Conservation (phyloP, 345 rosid genomes). For the Reutealis trisperma region DNA sequence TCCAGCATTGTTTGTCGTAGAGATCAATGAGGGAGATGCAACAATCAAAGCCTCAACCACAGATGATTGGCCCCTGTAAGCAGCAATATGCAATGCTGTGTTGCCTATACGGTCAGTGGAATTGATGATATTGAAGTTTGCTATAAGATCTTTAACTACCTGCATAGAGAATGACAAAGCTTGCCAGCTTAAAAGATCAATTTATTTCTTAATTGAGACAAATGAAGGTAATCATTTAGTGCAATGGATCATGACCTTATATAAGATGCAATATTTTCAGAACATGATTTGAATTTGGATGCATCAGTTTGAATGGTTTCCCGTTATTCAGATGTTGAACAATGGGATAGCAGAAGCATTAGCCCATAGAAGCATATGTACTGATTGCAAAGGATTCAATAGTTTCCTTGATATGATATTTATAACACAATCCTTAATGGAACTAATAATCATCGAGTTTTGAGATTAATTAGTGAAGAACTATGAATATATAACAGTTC, state of each 20-base stretch:
- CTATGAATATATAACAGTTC: background rate
- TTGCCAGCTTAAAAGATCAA: constrained; percentile 5
- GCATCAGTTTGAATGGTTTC: background rate
- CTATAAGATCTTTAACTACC: constrained; percentile 64
- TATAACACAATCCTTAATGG: background rate
- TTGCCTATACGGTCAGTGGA: constrained; percentile 64
- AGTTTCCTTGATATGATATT: background rate
- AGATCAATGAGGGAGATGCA: constrained; percentile 53
- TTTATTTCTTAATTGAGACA: background rate
- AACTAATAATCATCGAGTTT: background rate
- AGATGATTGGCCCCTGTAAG: constrained; percentile 69
- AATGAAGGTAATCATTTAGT: background rate
- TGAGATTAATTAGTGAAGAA: background rate
- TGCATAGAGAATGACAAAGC: constrained; percentile 23
- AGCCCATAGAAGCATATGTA: background rate
- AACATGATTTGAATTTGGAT: background rate
- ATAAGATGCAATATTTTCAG: background rate
- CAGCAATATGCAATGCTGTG: constrained; percentile 74
- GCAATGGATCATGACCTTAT: background rate
- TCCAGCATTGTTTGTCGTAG: constrained; percentile 65
- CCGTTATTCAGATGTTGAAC: background rate
- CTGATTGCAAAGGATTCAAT: background rate
- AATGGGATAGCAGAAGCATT: background rate
- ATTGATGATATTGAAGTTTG: constrained; percentile 47
- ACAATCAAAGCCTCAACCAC: constrained; percentile 57